A percentile compares a stretch with the other conserved stretches of the same genome.
Conservation (phyloP, 495 filamentous ascomycete genomes). For the Lasiosphaeria hispida region DNA sequence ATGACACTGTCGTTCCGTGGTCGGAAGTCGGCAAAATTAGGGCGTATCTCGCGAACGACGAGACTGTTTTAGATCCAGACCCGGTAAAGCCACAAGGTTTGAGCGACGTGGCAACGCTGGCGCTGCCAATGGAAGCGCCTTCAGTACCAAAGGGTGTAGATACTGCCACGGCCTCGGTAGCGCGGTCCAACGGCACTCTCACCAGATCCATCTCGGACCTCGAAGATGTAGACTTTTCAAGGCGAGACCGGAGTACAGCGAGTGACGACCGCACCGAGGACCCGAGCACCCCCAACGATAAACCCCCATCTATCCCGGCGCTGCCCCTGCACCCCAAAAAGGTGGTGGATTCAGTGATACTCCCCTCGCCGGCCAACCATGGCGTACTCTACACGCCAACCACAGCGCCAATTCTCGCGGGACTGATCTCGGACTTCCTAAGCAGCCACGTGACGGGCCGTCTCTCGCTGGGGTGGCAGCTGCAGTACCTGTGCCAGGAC, state of each 20-base stretch:
- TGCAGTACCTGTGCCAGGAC: constrained; percentile 77
- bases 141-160: too few relatives aligned
- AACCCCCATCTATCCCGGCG: constrained; percentile 38
- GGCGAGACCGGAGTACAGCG: constrained; percentile 19
- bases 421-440: constrained; percentile 80
- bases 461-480: constrained; percentile 82
- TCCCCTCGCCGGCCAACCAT: constrained; percentile 79
- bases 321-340: constrained; percentile 43
- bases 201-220: constrained; percentile 34
- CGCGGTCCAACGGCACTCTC: background rate
- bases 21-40: constrained; percentile 67
- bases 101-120: constrained; percentile 41
- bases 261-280: constrained; percentile 43
- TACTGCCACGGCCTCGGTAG: too few relatives aligned
- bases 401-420: constrained; percentile 71
- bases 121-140: background rate
- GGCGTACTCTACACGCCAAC: constrained; percentile 78
- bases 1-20: constrained; percentile 70
- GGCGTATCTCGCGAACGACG: constrained; percentile 24
- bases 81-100: constrained; percentile 1
- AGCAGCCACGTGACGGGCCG: constrained; percentile 69
- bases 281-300: constrained; percentile 39
- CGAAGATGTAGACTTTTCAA: constrained; percentile 33
- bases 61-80: constrained; percentile 5
- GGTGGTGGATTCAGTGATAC: constrained; percentile 64